phyloP scores from a whole-genome alignment of 192 early-diverging fungal species.

The Coemansia sp. region DNA sequence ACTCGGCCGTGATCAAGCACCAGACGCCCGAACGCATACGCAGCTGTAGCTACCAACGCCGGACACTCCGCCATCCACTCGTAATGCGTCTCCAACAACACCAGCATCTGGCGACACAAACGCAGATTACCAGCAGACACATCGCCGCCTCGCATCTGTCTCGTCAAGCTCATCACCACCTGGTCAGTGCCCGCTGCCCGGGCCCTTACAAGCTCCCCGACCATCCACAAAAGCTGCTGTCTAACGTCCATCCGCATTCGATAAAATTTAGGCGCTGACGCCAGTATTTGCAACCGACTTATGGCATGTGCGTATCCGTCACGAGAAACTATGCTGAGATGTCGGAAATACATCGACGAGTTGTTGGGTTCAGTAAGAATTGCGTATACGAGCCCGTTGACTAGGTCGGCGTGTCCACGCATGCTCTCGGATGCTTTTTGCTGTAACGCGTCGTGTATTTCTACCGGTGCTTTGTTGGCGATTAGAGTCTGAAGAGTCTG shows the following conservation, averaged over 20 bases:
- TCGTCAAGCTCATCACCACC: slow-evolving; percentile 55
- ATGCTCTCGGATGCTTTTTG: slow-evolving; percentile 59
- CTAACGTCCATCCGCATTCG: slow-evolving; percentile 37
- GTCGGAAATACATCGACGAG: slow-evolving; percentile 53
- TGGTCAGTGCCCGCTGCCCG: slow-evolving; percentile 56
- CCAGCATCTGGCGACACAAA: slow-evolving; percentile 53
- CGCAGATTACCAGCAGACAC: slow-evolving; percentile 47
- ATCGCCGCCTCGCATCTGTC: slow-evolving; percentile 68
- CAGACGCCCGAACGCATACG: slow-evolving; percentile 55
- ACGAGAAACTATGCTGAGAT: slow-evolving; percentile 63
- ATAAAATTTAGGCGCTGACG: slow-evolving; percentile 34
- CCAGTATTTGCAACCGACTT: slow-evolving; percentile 38
- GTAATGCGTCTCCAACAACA: slow-evolving; percentile 53
- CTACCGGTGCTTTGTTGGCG: slow-evolving; percentile 54
- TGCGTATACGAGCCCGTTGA: slow-evolving; percentile 64
- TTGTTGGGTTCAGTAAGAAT: slow-evolving; percentile 55
- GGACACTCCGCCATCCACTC: slow-evolving; percentile 22
- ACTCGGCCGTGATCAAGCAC: slow-evolving; percentile 58
- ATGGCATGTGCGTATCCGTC: slow-evolving; percentile 59
- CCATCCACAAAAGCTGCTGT: slow-evolving; percentile 62
- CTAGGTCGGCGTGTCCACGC: slow-evolving; percentile 51
- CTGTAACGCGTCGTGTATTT: slow-evolving; percentile 63
- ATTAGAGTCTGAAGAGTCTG: slow-evolving; percentile 26
- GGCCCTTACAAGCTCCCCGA: slow-evolving; percentile 57
- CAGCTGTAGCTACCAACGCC: slow-evolving; percentile 40